Percentiles rank a stretch among this genome's conserved stretches.
phyloP scores from a whole-genome alignment of 106 monocot species.

The Dioscorea dumetorum region DNA sequence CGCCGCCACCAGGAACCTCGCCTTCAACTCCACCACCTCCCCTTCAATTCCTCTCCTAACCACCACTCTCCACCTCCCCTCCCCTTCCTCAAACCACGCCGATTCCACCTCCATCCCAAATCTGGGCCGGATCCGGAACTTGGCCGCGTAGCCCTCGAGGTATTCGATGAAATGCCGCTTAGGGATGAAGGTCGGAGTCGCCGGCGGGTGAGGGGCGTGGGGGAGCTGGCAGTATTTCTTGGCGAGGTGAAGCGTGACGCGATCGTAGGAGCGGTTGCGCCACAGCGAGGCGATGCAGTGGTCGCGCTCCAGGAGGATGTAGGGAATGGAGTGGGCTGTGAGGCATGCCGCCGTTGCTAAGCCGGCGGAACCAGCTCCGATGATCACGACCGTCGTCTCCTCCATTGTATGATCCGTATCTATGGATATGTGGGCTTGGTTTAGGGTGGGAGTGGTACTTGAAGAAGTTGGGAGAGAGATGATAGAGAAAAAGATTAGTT shows the following conservation, averaged over 20 bases:
- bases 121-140: slow-evolving; percentile 5
- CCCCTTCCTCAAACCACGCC: slow-evolving; percentile 13
- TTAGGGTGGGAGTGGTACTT: too few relatives aligned
- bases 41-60: neutral
- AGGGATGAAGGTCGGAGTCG: slow-evolving; percentile 34
- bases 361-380: slow-evolving; percentile 47
- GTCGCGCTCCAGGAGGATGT: slow-evolving; percentile 38
- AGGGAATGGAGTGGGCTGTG: neutral
- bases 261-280: slow-evolving; percentile 35
- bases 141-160: slow-evolving; percentile 30
- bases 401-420: neutral
- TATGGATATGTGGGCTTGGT: too few relatives aligned
- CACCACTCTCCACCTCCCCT: slow-evolving; percentile 4
- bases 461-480: too few relatives aligned
- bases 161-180: slow-evolving; percentile 23
- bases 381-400: slow-evolving; percentile 20
- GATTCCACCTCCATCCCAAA: slow-evolving; percentile 24
- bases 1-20: slow-evolving; percentile 27
- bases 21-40: neutral
- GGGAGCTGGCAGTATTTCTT: slow-evolving; percentile 27
- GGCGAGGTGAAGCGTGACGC: slow-evolving; percentile 28
- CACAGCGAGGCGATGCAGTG: slow-evolving; percentile 32
- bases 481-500: too few relatives aligned
- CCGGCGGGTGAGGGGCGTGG: slow-evolving; percentile 11
- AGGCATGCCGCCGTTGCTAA: slow-evolving; percentile 42